Evolutionary conservation across 139 green algal genomes (phyloP), one percentile per base, ranked within the genome.

Genomic region (Microglena sp.): DNA sequence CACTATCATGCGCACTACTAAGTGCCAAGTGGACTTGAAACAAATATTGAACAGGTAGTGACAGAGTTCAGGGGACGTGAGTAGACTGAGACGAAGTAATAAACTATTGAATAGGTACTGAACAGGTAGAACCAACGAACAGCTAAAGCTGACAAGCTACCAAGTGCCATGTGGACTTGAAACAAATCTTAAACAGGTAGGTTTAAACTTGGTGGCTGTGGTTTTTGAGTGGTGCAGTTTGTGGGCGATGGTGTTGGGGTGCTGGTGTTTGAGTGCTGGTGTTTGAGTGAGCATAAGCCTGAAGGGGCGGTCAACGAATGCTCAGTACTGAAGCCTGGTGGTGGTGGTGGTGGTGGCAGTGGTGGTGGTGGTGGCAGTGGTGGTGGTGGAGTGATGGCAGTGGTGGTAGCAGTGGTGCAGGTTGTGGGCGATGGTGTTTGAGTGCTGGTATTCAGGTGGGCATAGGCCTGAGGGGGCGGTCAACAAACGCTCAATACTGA

Each of bases 1-100:
- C 4, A 30, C 57, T 21, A 74, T 94, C n/a, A 50, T 88, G 1
- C 70, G 60, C 46, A 91, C 82, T 7, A 66, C 67, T 8, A 71
- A 66, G 24, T 86, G 77, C 77, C 33, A 53, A 0, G 77, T 96
- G n/a, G 78, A 92, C 67, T 55, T 91, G 24, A 53, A 28, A 1
- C 31, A 36, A 1, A 66, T 96, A 18, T 77, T 96, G 4, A 80
- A 90, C 70, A 72, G 77, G 6, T 67, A 66, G 2, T 62, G 3
- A 35, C 46, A 50, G 32, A 15, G 18, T 59, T 7, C 18, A 24
- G 18, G 18, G 43, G 18, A 53, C 18, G 43, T 53, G 18, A 53
- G 21, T 24, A 18, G 18, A 60, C 8, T 60, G 53, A 8, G 21
- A 33, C 27, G 7, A 22, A 60, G 24, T 22, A 60, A 28, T 60